Evolutionary conservation across 257 asterid species (phyloP).

Genomic region (Solanum dulcamara): DNA sequence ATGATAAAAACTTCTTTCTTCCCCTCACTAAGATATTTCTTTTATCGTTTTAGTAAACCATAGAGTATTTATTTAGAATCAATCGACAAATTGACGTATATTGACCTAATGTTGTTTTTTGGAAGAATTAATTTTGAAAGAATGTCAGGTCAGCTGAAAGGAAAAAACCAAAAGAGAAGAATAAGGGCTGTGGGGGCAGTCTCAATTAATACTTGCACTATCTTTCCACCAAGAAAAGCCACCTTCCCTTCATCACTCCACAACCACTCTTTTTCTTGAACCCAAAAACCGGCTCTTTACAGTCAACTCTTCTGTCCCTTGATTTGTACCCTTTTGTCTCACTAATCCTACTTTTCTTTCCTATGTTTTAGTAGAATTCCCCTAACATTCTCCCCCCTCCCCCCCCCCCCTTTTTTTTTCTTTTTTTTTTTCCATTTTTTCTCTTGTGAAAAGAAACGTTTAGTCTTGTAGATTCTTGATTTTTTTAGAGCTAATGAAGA

Average conservation of each 20-base stretch:
- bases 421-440: not conserved
- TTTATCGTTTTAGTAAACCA: not conserved
- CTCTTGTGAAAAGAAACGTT: not conserved
- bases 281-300: not conserved
- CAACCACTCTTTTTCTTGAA: not conserved
- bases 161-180: not conserved
- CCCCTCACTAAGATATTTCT: not conserved
- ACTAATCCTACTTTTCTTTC: not conserved
- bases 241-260: not conserved
- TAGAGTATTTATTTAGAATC: not conserved
- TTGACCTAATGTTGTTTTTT: not conserved
- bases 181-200: not conserved
- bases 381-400: not conserved
- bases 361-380: not conserved
- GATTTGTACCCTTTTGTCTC: not conserved
- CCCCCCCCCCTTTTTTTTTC: too few species aligned
- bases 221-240: not conserved
- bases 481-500: not conserved
- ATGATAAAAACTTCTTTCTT: not conserved
- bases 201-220: not conserved
- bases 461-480: not conserved
- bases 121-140: not conserved
- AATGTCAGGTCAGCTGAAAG: not conserved
- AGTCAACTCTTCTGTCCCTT: not conserved
- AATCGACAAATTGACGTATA: too few species aligned